phyloP scores from a whole-genome alignment of 169 alveolate genomes.

The Cryptosporidium muris region DNA sequence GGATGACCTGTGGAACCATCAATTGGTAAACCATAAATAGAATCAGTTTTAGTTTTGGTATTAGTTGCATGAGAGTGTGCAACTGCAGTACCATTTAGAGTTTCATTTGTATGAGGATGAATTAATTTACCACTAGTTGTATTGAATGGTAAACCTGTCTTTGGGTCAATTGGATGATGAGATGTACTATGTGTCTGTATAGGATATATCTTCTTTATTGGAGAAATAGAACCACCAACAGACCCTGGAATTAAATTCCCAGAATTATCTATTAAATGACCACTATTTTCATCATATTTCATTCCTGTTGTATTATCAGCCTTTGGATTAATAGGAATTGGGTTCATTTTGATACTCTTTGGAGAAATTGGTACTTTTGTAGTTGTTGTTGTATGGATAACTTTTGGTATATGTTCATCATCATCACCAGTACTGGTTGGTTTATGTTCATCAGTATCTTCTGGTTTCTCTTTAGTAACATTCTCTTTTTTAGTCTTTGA shows the following conservation, averaged over 20 bases:
- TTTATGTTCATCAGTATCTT: background rate
- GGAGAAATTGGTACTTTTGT: slow-evolving; percentile 1
- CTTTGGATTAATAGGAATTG: slow-evolving; percentile 35
- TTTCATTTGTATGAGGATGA: slow-evolving; percentile 39
- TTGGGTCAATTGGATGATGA: slow-evolving; percentile 60
- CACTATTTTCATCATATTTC: slow-evolving; percentile 39
- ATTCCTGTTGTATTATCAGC: slow-evolving; percentile 38
- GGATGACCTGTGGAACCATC: slow-evolving; percentile 63
- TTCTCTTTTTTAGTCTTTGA: slow-evolving; percentile 8
- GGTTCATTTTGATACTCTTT: slow-evolving; percentile 34
- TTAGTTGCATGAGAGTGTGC: slow-evolving; percentile 11
- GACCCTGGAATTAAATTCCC: slow-evolving; percentile 68
- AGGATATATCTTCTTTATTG: background rate
- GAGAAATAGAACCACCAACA: slow-evolving; percentile 34
- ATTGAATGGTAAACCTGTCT: slow-evolving; percentile 58
- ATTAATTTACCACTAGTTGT: slow-evolving; percentile 44
- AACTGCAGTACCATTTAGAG: slow-evolving; percentile 37
- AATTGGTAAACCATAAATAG: slow-evolving; percentile 50
- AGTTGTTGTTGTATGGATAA: slow-evolving; percentile 25
- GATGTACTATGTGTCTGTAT: slow-evolving; percentile 36
- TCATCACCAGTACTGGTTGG: background rate
- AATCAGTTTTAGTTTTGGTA: slow-evolving; percentile 35
- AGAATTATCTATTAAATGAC: slow-evolving; percentile 11
- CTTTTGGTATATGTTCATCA: slow-evolving; percentile 16
- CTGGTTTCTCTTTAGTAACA: background rate